Evolutionary conservation across 163 green algal genomes (phyloP).

Genomic region (Chlamydomonas reinhardtii): DNA sequence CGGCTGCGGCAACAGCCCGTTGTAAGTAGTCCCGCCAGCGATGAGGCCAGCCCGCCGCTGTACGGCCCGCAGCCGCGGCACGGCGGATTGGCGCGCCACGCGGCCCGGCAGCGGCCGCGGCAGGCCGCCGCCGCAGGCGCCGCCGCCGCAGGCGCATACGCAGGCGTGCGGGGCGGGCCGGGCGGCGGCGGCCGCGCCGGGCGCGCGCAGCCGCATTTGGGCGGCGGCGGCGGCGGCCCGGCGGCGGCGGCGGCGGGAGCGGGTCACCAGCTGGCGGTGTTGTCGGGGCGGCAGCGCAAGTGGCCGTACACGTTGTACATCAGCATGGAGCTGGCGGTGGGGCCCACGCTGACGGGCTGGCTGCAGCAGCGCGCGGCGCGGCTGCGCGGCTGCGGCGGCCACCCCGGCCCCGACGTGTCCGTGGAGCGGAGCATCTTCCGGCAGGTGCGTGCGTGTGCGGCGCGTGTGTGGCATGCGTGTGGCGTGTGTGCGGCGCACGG

Average conservation of each 20-base stretch:
- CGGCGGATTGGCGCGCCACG: neutral
- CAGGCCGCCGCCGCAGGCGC: neutral
- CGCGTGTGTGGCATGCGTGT: too few species aligned
- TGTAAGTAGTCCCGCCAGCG: neutral
- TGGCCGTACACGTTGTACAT: slow-evolving; percentile 63
- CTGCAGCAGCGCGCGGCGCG: slow-evolving; percentile 31
- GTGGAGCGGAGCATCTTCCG: slow-evolving; percentile 52
- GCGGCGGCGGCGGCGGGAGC: neutral
- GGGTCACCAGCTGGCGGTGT: neutral
- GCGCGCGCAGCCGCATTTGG: neutral
- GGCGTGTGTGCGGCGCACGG: too few species aligned
- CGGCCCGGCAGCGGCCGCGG: neutral
- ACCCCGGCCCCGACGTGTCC: neutral
- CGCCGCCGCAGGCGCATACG: too few species aligned
- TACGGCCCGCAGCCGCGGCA: too few species aligned
- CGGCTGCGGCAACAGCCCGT: neutral
- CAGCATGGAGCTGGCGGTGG: slow-evolving; percentile 54
- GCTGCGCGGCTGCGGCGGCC: neutral
- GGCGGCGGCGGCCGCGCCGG: neutral
- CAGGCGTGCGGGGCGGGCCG: too few species aligned
- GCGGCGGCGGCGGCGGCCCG: neutral
- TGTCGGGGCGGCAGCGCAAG: slow-evolving; percentile 8
- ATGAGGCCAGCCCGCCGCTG: neutral
- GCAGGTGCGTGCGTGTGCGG: slow-evolving; percentile 31
- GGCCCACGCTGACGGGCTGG: slow-evolving; percentile 46